A percentile compares a stretch with the other conserved stretches of the same genome.
phyloP scores from a whole-genome alignment of 2,329 filamentous ascomycete genomes.

The Pseudogymnoascus verrucosus region DNA sequence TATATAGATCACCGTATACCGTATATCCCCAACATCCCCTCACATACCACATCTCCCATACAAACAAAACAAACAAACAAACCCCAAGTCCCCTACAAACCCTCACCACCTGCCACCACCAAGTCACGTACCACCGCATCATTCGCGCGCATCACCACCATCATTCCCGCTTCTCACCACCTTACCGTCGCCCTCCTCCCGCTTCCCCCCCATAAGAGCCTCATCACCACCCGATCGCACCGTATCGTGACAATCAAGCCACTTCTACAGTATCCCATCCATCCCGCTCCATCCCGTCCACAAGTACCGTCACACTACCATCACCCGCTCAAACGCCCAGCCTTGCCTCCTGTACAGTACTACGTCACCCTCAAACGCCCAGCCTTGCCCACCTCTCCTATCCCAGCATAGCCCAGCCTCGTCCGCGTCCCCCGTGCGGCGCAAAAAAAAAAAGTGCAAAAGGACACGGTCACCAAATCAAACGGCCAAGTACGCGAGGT shows the following conservation, averaged over 20 bases:
- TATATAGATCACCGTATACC: not conserved
- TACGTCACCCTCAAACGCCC: not conserved
- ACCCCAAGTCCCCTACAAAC: not conserved
- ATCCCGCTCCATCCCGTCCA: not conserved
- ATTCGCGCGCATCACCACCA: not conserved
- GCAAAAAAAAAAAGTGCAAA: not conserved
- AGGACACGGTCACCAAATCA: not conserved
- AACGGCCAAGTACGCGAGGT: not conserved
- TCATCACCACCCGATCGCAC: not conserved
- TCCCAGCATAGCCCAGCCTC: not conserved
- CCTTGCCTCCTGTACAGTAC: not conserved
- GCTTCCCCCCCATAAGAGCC: not conserved
- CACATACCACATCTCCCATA: not conserved
- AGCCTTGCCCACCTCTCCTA: not conserved
- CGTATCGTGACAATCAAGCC: not conserved
- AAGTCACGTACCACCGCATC: not conserved
- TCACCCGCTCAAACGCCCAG: not conserved
- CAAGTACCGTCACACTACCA: not conserved
- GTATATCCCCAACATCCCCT: not conserved
- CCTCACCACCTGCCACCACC: not conserved
- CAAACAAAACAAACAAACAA: not conserved
- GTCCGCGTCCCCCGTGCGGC: not conserved
- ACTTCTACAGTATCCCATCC: not conserved
- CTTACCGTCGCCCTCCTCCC: not conserved
- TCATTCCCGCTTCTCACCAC: not conserved